Percentiles rank a stretch among this genome's conserved stretches.
These are phyloP conservation scores for Ascoidea asiatica DNA, from an alignment of 805 yeast species.

Conservation along the genomic window DNA sequence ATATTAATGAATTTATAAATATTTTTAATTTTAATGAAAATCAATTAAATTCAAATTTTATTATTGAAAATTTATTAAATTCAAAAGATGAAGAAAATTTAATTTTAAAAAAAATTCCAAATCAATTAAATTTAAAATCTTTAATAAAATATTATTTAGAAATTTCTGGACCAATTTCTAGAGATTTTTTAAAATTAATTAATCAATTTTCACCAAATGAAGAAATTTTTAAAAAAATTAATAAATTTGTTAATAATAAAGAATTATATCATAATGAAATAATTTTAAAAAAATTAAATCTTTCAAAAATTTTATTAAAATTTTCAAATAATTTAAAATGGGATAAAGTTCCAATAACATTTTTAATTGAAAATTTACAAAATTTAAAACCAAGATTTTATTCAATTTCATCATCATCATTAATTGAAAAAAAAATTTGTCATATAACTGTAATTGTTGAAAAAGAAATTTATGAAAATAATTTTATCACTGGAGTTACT, in stretches of 20 bases:
- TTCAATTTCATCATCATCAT: constrained; percentile 85
- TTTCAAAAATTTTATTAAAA: constrained; percentile 57
- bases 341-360: constrained; percentile 69
- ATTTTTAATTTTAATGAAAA: constrained; percentile 48
- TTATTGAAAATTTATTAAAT: constrained; percentile 48
- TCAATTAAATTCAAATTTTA: constrained; percentile 36
- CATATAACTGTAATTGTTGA: constrained; percentile 92
- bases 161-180: constrained; percentile 85
- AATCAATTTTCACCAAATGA: constrained; percentile 72
- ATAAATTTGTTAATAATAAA: constrained; percentile 53
- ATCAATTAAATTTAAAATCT: constrained; percentile 83
- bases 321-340: constrained; percentile 59
- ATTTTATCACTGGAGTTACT: constrained; percentile 56
- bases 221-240: constrained; percentile 34
- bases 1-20: constrained; percentile 49
- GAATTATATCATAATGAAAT: constrained; percentile 53
- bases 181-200: constrained; percentile 65
- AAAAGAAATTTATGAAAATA: constrained; percentile 23
- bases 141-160: constrained; percentile 79
- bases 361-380: constrained; percentile 68
- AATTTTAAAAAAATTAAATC: constrained; percentile 45
- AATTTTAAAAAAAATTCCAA: constrained; percentile 40
- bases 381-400: constrained; percentile 89
- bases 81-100: constrained; percentile 63
- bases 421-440: constrained; percentile 58